These are phyloP conservation scores for Vicia faba DNA, from an alignment of 306 rosid genomes.

Conservation along the genomic window DNA sequence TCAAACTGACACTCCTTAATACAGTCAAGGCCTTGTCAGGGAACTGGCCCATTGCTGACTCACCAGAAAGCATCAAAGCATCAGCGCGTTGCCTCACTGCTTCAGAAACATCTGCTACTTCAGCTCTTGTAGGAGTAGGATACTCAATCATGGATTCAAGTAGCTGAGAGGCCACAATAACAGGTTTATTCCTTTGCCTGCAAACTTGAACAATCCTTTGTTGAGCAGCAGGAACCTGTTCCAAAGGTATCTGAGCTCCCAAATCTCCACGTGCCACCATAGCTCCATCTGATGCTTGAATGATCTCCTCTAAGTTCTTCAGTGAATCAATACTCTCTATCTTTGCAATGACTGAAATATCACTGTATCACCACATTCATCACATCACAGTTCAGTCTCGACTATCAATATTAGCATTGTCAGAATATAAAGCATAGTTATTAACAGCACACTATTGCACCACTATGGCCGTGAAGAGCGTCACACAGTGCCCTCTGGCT, in stretches of 20 bases:
- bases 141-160: constrained; percentile 99
- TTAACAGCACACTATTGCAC: neutral
- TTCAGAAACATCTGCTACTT: constrained; percentile 99
- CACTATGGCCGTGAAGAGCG: neutral
- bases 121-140: constrained; percentile 98
- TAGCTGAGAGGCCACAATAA: constrained; percentile 96
- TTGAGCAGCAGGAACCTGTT: constrained; percentile 96
- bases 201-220: constrained; percentile 91
- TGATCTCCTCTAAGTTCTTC: constrained; percentile 93
- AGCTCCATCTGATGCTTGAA: constrained; percentile 91
- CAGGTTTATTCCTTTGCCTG: constrained; percentile 94
- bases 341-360: constrained; percentile 84
- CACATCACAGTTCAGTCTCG: constrained; percentile 20
- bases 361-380: constrained; percentile 56
- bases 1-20: constrained; percentile 92
- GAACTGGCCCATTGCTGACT: constrained; percentile 99
- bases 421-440: constrained; percentile 1
- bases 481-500: neutral
- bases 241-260: constrained; percentile 98
- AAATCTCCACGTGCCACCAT: constrained; percentile 99
- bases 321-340: constrained; percentile 96
- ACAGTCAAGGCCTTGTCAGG: constrained; percentile 96
- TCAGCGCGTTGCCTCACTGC: constrained; percentile 99
- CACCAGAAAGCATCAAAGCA: constrained; percentile 99
- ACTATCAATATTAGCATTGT: constrained; percentile 6